Evolutionary conservation across 2,329 filamentous ascomycete genomes (phyloP), one percentile per base, ranked within the genome.

Genomic region (Leptographium lundbergii): DNA sequence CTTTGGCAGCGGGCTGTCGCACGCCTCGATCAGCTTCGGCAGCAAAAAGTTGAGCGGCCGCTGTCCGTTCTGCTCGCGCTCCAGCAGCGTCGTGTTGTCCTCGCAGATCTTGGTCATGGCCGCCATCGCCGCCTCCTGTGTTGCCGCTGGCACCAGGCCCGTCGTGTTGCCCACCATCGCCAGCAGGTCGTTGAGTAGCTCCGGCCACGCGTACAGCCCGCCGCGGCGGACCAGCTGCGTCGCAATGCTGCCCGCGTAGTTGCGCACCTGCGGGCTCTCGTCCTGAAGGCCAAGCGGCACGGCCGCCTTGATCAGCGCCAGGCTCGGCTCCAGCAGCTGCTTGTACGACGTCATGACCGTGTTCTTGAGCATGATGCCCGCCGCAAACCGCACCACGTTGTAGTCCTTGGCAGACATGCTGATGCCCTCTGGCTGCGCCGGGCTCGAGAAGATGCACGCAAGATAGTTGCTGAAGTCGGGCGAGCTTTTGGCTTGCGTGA

Each of bases 381-480:
- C 91, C 13, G 92, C 88, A 61, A 89, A 88, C 63, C 94, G 87
- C 62, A 95, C 86, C 56, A 89, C 75, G 70, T 87, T 81, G 75
- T 90, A 86, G 69, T 88, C 77, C 63, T 79, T 69, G 65, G 77
- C 68, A 57, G 78, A 81, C 66, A 82, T 81, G 65, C 77, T 76
- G 69, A 88, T 75, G 63, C 77, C 84, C 59, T 77, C 73, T 54
- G 87, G 82, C 56, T 79, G 76, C 63, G 84, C 79, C 59, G 82
- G 71, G 66, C 82, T 90, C 61, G 88, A 89, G 73, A 95, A 89
- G 63, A 99, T 82, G 73, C 88, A 96, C 66, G 89, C 88, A 52
- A 99, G 85, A 73, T 99, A 99, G 75, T 97, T 97, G 77, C 95
- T 92, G 77, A 96, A 89, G 71, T 97, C 92, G 55, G 91, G 91